Evolutionary conservation across 768 basidiomycete genomes (phyloP), one percentile per base, ranked within the genome.

Genomic region (Russula dissimulans): DNA sequence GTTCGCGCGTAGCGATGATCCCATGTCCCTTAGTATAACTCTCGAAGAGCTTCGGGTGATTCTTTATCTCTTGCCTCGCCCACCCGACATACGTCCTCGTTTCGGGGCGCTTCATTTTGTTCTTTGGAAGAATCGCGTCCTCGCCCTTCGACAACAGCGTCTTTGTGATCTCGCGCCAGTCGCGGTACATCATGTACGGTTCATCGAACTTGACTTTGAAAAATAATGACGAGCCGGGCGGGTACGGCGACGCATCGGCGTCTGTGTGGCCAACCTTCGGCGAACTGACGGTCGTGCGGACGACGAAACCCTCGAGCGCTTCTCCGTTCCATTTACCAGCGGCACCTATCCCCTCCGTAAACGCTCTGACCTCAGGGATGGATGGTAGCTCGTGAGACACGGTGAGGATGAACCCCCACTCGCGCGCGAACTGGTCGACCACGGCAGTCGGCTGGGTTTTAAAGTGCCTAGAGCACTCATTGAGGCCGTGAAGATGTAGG

Each of bases 121-220:
- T 73, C 69, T 82, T 83, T 2, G 86, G 80, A 10, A 91, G 70
- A 44, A 73, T 73, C 5, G 69, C 71, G 1, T 72, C 68, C 15
- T 61, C 71, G 54, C 66, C 67, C 42, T 69, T 64, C 54, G 74
- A 67, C 9, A 94, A 76, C n/a, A 95, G 76, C 11, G 71, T 72
- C 70, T 91, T 90, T 6, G 97, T 97, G 54, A 95, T 79, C 73
- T 98, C 95, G 57, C 95, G 81, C 93, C 94, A 98, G 70, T 95
- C 91, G 57, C 97, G 87, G 74, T 97, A 98, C 85, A 95, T 95
- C 81, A 97, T 85, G 71, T 99, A 99, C 3, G 95, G 95, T 69
- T 98, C 92, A 72, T 98, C 94, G 72, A 97, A 98, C 71, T 99
- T 99, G 75, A 98, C 80, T 70, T 99, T 99, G 85, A 97, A 98